phyloP scores from a whole-genome alignment of 257 asterid species.

The Ligustrum vulgare region DNA sequence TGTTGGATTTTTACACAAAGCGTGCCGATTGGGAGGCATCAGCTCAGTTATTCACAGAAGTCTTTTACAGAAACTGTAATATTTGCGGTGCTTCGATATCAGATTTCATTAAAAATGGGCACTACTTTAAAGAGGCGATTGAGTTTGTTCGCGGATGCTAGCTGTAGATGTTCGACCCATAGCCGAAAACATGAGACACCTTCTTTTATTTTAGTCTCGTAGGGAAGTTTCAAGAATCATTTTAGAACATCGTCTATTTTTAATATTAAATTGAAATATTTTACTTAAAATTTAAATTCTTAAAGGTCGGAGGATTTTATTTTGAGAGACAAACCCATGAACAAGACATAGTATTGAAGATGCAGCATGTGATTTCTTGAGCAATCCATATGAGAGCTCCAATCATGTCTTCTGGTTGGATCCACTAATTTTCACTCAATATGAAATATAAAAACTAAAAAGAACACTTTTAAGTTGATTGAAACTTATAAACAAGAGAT shows the following conservation, averaged over 20 bases:
- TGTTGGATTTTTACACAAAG: conserved; percentile 40
- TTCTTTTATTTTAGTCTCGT: neutral
- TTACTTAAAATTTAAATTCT: neutral
- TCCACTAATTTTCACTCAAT: neutral
- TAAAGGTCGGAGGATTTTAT: neutral
- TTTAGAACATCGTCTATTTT: neutral
- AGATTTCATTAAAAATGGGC: too few species aligned
- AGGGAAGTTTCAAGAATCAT: neutral
- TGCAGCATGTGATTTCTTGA: neutral
- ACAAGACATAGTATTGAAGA: neutral
- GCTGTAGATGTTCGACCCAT: conserved; percentile 27
- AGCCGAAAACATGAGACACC: too few species aligned
- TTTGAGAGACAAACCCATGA: neutral
- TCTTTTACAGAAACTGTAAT: conserved; percentile 14
- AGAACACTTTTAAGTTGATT: neutral
- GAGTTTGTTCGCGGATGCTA: conserved; percentile 29
- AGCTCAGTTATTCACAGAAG: conserved; percentile 32
- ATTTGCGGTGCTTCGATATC: conserved; percentile 32
- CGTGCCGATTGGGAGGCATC: conserved; percentile 28
- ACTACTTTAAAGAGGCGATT: too few species aligned
- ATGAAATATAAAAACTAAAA: neutral
- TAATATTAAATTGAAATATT: neutral
- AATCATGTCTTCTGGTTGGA: neutral
- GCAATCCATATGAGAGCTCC: neutral
- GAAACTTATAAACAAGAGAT: neutral